Percentiles rank a stretch among this genome's conserved stretches.
Conservation (phyloP, 148 eudicot species). For the Rhododendron henanense region DNA sequence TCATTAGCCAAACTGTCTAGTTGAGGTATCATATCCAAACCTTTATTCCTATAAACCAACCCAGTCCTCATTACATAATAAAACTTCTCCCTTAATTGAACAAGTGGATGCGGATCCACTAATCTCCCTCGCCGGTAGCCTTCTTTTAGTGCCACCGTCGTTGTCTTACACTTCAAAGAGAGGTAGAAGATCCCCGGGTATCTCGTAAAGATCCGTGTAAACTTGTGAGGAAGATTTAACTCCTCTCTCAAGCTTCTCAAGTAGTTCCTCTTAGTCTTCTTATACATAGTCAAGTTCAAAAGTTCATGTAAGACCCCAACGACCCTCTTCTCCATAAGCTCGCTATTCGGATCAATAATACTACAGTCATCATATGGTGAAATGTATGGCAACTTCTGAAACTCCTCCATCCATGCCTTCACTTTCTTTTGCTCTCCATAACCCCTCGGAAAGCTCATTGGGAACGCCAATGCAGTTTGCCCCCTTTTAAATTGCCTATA, state of each 20-base stretch:
- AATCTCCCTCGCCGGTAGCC: constrained; percentile 69
- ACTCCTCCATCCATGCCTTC: constrained; percentile 94
- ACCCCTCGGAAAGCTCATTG: constrained; percentile 83
- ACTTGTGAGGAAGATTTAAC: constrained; percentile 80
- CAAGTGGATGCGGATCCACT: constrained; percentile 59
- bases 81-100: constrained; percentile 62
- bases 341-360: constrained; percentile 63
- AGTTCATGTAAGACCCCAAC: constrained; percentile 89
- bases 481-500: constrained; percentile 63
- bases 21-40: constrained; percentile 38
- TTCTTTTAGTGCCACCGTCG: constrained; percentile 74
- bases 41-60: constrained; percentile 65
- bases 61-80: constrained; percentile 89
- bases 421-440: constrained; percentile 88
- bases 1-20: constrained; percentile 41
- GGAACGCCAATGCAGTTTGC: constrained; percentile 49
- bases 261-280: constrained; percentile 89
- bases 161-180: constrained; percentile 92
- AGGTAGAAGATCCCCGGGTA: constrained; percentile 94
- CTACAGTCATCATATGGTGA: constrained; percentile 85
- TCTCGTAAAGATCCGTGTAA: constrained; percentile 82
- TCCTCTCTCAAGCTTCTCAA: constrained; percentile 77
- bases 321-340: constrained; percentile 89
- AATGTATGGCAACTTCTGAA: constrained; percentile 85
- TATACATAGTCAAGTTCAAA: constrained; percentile 79